Evolutionary conservation across 2,329 filamentous ascomycete species (phyloP), one percentile per base, ranked within the genome.

Genomic region (Fusarium graminum): DNA sequence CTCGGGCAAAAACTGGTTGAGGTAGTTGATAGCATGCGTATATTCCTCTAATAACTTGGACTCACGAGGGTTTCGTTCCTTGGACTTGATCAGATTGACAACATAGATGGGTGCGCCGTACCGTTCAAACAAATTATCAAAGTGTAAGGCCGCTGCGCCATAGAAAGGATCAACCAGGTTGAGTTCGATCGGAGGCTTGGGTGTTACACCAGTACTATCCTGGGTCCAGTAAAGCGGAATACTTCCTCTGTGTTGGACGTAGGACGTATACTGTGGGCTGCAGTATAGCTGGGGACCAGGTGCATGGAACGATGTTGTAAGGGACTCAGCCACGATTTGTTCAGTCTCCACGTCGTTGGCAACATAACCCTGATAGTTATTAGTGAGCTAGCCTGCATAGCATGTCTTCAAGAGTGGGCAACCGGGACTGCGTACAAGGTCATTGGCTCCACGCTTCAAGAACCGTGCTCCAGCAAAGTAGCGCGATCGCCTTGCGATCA

Each of bases 321-420:
- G 82, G 71, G 93, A 92, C 75, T 99, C 95, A 1, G 94, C 95
- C 7, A 99, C 94, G 61, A 99, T 97, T 76, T 99, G 95, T 78
- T 99, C 95, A 1, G 95, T 98, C 79, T 99, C 96, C 25, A 99
- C 95, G 78, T 99, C 96, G 74, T 99, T 99, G 51, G 95, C 96
- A 53, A 99, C 95, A 75, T 97, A 97, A 14, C 95, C 94, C 75
- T 83, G 13, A n/a, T 9, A 36, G 13, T 1, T 41, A 25, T 70
- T 13, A 70, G 68, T 22, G 29, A 7, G 29, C 6, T 38, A 13
- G 19, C 10, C 45, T 46, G 17, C 4, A 34, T 11, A 12, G 7
- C 2, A 29, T n/a, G 22, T 8, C 22, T 22, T 25, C 12, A 7
- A 14, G 19, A 12, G 22, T 4, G 12, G n/a, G 51, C 38, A 16